These are phyloP conservation scores for Dictyostelium purpureum DNA, from an alignment of 78 protist species.

Conservation along the genomic window DNA sequence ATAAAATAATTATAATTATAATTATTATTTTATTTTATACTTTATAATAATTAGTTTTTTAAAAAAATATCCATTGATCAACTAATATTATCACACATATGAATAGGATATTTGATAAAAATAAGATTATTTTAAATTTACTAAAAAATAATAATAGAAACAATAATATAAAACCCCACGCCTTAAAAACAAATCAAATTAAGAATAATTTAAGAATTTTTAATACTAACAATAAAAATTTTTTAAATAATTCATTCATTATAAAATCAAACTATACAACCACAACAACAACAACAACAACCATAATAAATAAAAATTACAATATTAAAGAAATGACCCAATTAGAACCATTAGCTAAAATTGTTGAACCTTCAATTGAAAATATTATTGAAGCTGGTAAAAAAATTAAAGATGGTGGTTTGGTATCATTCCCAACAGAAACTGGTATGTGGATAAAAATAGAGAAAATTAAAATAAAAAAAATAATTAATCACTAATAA, in stretches of 20 bases:
- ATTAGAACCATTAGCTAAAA: slow-evolving; percentile 9
- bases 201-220: slow-evolving; percentile 8
- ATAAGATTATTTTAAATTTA: too few species aligned
- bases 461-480: neutral
- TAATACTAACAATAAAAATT: neutral
- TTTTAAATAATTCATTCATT: neutral
- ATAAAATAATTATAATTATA: neutral
- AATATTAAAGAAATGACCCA: neutral
- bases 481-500: neutral
- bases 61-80: too few species aligned
- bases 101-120: too few species aligned
- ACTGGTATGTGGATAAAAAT: slow-evolving; percentile 53
- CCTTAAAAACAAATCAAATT: slow-evolving; percentile 8
- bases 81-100: too few species aligned
- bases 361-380: slow-evolving; percentile 18
- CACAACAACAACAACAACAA: neutral
- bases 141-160: too few species aligned
- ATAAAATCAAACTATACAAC: neutral
- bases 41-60: neutral
- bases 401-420: slow-evolving; percentile 70
- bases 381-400: slow-evolving; percentile 43
- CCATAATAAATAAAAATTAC: neutral
- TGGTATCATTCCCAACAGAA: slow-evolving; percentile 95
- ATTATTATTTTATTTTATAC: neutral
- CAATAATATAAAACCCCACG: too few species aligned